Evolutionary conservation across 1,284 basidiomycete species (phyloP), one percentile per base, ranked within the genome.

Genomic region (Ceratobasidium sp.): DNA sequence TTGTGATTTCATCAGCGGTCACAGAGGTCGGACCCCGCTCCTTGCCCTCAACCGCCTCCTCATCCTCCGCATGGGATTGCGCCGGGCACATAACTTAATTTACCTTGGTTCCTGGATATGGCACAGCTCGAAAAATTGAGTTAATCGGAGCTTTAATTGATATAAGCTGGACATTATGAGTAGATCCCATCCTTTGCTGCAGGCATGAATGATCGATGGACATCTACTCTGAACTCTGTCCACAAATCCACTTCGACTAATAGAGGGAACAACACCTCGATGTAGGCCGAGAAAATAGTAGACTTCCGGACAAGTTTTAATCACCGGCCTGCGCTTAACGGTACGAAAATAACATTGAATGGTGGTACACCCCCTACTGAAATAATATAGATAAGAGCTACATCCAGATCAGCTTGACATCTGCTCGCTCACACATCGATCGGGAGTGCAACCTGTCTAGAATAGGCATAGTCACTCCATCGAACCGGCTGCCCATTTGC

Each of bases 391-490:
- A 48, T 48, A 48, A 48, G 12, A 10, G 46, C 46, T 48, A 48
- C 46, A 48, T 56, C 3, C 20, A 56, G 20, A 23, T 28, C 20
- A 3, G 20, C 13, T 9, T 10, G 57, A 38, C 33, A 38, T 38
- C 13, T 38, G 13, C 7, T 10, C 15, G 26, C 15, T 17, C 33
- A 59, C 15, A 28, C 57, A 33, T 17, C 13, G 28, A 62, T 62
- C 13, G 57, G 57, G 17, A 61, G 57, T 33, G 33, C 33, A 33
- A 61, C 33, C 13, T 17, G 13, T 17, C 57, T 38, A 4, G 57
- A 61, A 38, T 38, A 17, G 57, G 57, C 57, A 26, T 70, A 70
- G 28, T 70, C 68, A 40, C 68, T 40, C 68, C 68, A 70, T 57
- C 68, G 33, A 38, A 70, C 42, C 12, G 68, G 54, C 15, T 46